phyloP scores from a whole-genome alignment of 1,284 basidiomycete species.

The Naganishia sp. region DNA sequence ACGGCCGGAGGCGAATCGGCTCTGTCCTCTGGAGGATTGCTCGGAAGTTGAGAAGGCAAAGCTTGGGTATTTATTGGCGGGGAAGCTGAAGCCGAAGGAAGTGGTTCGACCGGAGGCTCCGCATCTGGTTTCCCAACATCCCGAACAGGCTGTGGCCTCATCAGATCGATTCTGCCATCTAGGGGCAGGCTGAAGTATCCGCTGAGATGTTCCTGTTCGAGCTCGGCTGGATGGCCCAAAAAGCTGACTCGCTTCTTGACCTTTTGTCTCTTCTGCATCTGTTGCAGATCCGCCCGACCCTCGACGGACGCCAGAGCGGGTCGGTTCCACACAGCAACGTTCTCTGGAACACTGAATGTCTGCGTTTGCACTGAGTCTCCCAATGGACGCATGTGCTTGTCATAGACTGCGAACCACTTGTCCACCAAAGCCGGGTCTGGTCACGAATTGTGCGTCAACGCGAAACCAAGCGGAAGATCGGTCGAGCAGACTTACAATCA shows the following conservation, averaged over 20 bases:
- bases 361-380: constrained; percentile 49
- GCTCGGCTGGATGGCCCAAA: constrained; percentile 28
- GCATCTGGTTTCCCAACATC: constrained; percentile 45
- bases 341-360: constrained; percentile 68
- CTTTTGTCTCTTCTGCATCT: constrained; percentile 53
- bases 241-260: constrained; percentile 63
- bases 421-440: constrained; percentile 66
- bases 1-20: constrained; percentile 37
- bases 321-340: constrained; percentile 72
- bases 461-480: constrained; percentile 48
- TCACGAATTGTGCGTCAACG: neutral
- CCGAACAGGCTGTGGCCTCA: constrained; percentile 61
- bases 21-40: constrained; percentile 25
- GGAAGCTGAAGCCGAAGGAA: constrained; percentile 56
- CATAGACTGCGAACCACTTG: constrained; percentile 88
- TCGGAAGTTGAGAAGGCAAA: constrained; percentile 27
- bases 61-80: constrained; percentile 37
- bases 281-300: constrained; percentile 63
- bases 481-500: constrained; percentile 46
- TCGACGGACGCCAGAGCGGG: constrained; percentile 39
- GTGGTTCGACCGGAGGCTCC: constrained; percentile 33
- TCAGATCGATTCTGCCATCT: constrained; percentile 79
- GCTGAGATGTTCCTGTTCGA: constrained; percentile 41
- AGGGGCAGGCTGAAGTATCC: constrained; percentile 78
- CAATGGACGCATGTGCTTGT: constrained; percentile 71